Evolutionary conservation across 495 filamentous ascomycete species (phyloP), one percentile per base, ranked within the genome.

Genomic region (Lasiosphaeria ovina): DNA sequence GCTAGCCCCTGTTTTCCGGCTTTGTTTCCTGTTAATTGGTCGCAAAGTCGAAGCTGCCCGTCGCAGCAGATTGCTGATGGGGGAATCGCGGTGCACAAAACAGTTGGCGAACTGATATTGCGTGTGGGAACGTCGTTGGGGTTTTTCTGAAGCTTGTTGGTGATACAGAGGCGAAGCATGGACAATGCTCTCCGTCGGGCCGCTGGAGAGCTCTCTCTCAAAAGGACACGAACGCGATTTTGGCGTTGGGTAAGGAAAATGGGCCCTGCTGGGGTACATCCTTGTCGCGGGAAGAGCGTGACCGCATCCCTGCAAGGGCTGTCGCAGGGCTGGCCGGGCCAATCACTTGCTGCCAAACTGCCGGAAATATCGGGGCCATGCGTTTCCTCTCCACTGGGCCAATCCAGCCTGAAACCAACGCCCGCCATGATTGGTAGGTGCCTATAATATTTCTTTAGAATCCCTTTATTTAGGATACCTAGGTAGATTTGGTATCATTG

Each of bases 201-300:
- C 32, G 17, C 49, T 35, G 32, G n/a, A 55, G 55, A 38, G 47
- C 65, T n/a, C 17, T 58, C 4, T 49, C 50, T 50, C 61, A 66
- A 69, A 66, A 73, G 74, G 73, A 76, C 73, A 75, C 74, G 70
- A 74, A 73, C 70, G 68, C 70, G 69, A 67, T 66, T 71, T 66
- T 61, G 64, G 40, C 35, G 36, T 12, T 11, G 17, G 45, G 52
- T 36, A 56, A 38, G 48, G 49, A 66, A 47, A 47, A 47, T 47
- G 44, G 44, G n/a, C n/a, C n/a, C n/a, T n/a, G n/a, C n/a, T n/a
- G n/a, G n/a, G n/a, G n/a, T n/a, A 47, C 16, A 62, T 58, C 66
- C 63, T 59, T 63, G 57, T 51, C 57, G 58, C 48, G 6, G 57
- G 40, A 34, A 47, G 59, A 44, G 45, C 34, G 9, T 17, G 44